These are phyloP conservation scores for Quercus lobata DNA, from an alignment of 331 rosid species.

Conservation along the genomic window DNA sequence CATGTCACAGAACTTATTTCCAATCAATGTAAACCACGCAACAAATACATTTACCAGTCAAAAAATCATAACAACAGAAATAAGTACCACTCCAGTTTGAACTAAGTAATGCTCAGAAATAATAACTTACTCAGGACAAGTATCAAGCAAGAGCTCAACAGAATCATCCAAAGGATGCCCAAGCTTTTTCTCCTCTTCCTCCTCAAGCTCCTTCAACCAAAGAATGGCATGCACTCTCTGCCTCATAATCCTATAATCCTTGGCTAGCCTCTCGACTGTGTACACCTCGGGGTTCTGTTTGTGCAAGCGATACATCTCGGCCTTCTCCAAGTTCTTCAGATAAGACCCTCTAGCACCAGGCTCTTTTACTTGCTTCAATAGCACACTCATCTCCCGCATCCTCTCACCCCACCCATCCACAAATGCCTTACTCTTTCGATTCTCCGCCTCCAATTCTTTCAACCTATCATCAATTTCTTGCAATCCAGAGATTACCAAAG, in stretches of 20 bases:
- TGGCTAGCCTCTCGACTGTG: constrained; percentile 73
- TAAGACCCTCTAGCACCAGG: constrained; percentile 92
- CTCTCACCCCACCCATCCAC: constrained; percentile 58
- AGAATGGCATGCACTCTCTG: constrained; percentile 97
- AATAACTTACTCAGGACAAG: constrained; percentile 67
- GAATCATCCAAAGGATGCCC: constrained; percentile 86
- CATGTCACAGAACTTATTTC: background rate
- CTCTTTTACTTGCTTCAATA: constrained; percentile 70
- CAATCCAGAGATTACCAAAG: constrained; percentile 31
- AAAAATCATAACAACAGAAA: background rate
- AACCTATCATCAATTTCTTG: constrained; percentile 57
- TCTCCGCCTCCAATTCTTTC: constrained; percentile 51
- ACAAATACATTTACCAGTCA: background rate
- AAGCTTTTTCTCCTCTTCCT: constrained; percentile 79
- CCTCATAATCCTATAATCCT: constrained; percentile 90
- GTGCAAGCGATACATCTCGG: constrained; percentile 75
- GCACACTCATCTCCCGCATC: constrained; percentile 40
- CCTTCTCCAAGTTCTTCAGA: constrained; percentile 82
- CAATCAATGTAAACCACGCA: background rate
- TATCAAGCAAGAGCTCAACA: constrained; percentile 79
- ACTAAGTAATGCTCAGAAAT: background rate
- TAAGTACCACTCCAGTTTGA: background rate
- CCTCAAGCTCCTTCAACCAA: constrained; percentile 88
- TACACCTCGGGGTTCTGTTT: constrained; percentile 71
- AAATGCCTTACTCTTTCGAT: constrained; percentile 34